These are phyloP conservation scores for Psidium friedrichsthalianum DNA, from an alignment of 345 rosid species.

Conservation along the genomic window DNA sequence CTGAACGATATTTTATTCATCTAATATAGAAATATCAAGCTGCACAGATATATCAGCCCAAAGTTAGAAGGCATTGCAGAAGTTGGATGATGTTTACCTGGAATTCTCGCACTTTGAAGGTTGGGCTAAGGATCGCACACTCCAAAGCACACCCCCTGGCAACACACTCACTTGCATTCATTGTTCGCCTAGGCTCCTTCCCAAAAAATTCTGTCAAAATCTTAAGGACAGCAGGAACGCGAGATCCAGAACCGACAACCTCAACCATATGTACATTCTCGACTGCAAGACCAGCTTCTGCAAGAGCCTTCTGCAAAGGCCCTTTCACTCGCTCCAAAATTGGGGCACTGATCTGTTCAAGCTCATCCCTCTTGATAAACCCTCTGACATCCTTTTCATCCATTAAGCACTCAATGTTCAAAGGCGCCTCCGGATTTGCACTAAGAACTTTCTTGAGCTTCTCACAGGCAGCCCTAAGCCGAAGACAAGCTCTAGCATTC, in stretches of 20 bases:
- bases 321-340: constrained; percentile 82
- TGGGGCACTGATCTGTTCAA: constrained; percentile 66
- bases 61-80: neutral
- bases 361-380: constrained; percentile 79
- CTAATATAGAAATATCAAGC: neutral
- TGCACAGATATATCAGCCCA: neutral
- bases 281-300: constrained; percentile 65
- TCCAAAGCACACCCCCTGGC: constrained; percentile 80
- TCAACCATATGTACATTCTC: constrained; percentile 82
- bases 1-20: neutral
- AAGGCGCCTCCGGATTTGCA: constrained; percentile 86
- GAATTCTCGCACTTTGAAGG: constrained; percentile 88
- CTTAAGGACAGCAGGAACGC: constrained; percentile 69
- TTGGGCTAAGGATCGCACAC: constrained; percentile 96
- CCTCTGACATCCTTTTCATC: constrained; percentile 95
- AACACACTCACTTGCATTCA: constrained; percentile 99
- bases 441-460: constrained; percentile 91
- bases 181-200: constrained; percentile 89
- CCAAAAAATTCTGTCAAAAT: constrained; percentile 84
- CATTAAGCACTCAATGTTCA: constrained; percentile 90
- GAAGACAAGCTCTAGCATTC: constrained; percentile 80
- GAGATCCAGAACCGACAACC: constrained; percentile 89
- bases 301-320: constrained; percentile 83
- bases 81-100: constrained; percentile 38
- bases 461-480: constrained; percentile 82